Percentiles rank a stretch among this genome's conserved stretches.
These are phyloP conservation scores for Ogataea nitratoaversa DNA, from an alignment of 805 yeast species.

Conservation along the genomic window DNA sequence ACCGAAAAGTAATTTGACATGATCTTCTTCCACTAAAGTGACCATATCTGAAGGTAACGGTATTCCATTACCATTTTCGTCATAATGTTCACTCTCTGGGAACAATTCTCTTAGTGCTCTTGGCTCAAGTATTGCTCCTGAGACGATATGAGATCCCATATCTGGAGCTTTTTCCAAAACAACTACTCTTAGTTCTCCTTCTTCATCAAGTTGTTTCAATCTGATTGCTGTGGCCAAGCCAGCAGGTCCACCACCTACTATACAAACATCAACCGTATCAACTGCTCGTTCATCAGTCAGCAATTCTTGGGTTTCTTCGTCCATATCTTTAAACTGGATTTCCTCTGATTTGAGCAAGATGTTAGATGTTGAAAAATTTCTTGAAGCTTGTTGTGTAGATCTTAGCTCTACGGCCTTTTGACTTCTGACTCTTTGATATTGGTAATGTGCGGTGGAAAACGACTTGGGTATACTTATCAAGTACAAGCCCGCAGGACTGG, in stretches of 20 bases:
- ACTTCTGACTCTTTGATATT: background rate
- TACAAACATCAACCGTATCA: constrained; percentile 89
- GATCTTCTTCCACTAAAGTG: constrained; percentile 72
- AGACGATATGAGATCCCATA: constrained; percentile 86
- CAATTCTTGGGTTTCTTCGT: constrained; percentile 41
- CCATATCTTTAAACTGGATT: constrained; percentile 24
- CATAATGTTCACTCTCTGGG: constrained; percentile 56
- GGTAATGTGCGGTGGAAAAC: background rate
- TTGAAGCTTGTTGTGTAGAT: background rate
- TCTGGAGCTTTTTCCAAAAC: constrained; percentile 91
- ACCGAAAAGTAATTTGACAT: constrained; percentile 64
- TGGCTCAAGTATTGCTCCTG: constrained; percentile 95
- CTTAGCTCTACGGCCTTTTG: background rate
- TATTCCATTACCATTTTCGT: constrained; percentile 52
- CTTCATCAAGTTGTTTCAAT: constrained; percentile 75
- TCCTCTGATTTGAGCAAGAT: constrained; percentile 18
- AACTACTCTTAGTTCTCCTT: constrained; percentile 69
- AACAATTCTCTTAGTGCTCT: constrained; percentile 79
- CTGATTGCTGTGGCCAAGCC: constrained; percentile 92
- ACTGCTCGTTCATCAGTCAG: constrained; percentile 66
- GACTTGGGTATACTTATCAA: background rate
- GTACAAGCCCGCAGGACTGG: background rate
- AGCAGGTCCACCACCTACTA: constrained; percentile 98
- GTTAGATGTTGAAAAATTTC: constrained; percentile 4
- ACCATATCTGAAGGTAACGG: constrained; percentile 74